Conservation (phyloP, 2,329 filamentous ascomycete genomes). For the Fusarium brevicatenulatum region DNA sequence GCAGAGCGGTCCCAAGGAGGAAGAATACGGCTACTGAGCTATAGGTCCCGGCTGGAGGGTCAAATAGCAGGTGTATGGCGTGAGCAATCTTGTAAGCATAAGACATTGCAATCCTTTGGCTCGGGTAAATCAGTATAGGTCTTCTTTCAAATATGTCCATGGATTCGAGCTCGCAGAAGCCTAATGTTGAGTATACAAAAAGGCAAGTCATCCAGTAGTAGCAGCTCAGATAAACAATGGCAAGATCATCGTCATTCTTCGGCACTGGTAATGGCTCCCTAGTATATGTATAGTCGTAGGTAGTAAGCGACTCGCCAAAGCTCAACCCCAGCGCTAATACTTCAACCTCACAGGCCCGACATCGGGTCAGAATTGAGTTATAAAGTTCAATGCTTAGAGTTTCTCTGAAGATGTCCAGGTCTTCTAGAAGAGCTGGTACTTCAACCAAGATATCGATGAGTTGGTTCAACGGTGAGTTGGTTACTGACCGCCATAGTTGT, state of each 20-base stretch:
- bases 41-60: background rate
- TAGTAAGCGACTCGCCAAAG: background rate
- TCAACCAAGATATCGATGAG: conserved; percentile 13
- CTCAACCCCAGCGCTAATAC: background rate
- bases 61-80: conserved; percentile 1
- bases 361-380: rapidly evolving
- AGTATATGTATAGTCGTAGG: conserved; percentile 8
- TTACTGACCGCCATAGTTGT: conserved; percentile 3
- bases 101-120: background rate
- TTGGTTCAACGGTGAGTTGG: background rate
- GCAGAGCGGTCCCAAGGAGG: conserved; percentile 3
- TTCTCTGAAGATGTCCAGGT: background rate
- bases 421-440: background rate
- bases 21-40: conserved; percentile 8
- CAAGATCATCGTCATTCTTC: background rate
- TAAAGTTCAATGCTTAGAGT: background rate
- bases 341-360: background rate
- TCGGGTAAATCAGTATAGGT: background rate
- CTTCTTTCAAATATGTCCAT: rapidly evolving
- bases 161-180: conserved; percentile 6
- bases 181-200: conserved; percentile 3
- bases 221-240: conserved; percentile 2
- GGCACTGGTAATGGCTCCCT: background rate
- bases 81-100: conserved; percentile 11
- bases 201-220: conserved; percentile 25